Conservation (phyloP, 108 stramenopile species). For the Craspedostauros australis region DNA sequence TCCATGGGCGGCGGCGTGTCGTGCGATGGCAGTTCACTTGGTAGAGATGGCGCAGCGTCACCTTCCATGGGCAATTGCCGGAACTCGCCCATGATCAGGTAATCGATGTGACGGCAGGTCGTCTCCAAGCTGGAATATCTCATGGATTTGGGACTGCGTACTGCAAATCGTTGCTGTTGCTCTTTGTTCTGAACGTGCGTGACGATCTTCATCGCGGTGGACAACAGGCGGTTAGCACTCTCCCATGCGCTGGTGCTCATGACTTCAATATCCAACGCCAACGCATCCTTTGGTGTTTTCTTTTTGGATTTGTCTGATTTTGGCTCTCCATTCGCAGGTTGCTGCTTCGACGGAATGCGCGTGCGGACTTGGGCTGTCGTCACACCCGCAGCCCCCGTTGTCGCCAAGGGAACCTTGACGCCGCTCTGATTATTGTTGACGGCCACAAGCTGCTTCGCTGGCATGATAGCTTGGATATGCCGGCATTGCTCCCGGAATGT, state of each 20-base stretch:
- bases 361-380: too few relatives aligned
- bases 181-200: not conserved
- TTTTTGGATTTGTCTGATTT: too few relatives aligned
- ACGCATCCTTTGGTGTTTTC: too few relatives aligned
- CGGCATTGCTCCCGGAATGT: conserved; percentile 39
- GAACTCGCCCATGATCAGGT: conserved; percentile 20
- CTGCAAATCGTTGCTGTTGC: not conserved
- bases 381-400: too few relatives aligned
- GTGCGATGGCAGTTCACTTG: not conserved
- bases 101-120: conserved; percentile 38
- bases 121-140: too few relatives aligned
- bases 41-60: not conserved
- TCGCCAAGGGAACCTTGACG: too few relatives aligned
- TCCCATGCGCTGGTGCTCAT: conserved; percentile 14
- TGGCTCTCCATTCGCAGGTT: too few relatives aligned
- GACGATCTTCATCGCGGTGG: conserved; percentile 6
- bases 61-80: too few relatives aligned
- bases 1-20: conserved; percentile 31
- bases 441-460: conserved; percentile 18
- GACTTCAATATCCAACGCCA: too few relatives aligned
- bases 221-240: conserved; percentile 5
- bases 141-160: too few relatives aligned
- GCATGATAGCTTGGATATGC: conserved; percentile 24
- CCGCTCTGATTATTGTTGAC: too few relatives aligned
- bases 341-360: too few relatives aligned